A percentile compares a stretch with the other conserved stretches of the same genome.
Conservation (phyloP, 345 rosid species). For the Eucalyptus camaldulensis region DNA sequence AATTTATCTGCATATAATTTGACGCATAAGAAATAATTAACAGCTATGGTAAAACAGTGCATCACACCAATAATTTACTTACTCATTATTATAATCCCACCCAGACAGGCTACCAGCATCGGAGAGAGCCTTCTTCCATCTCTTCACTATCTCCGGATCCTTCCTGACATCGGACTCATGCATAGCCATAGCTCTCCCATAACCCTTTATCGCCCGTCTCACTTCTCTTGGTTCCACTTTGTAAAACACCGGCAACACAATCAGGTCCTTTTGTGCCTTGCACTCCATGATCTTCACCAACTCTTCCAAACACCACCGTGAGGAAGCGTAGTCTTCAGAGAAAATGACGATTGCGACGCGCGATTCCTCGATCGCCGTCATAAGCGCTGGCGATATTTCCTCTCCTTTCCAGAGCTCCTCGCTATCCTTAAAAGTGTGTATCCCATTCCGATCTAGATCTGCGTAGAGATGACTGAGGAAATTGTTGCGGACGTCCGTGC, state of each 20-base stretch:
- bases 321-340: no score
- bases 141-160: accelerated
- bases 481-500: not conserved
- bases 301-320: no score
- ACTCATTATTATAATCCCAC: accelerated
- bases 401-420: not conserved
- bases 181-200: no score
- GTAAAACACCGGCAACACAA: not conserved
- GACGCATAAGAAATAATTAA: no score
- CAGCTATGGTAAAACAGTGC: no score
- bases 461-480: not conserved
- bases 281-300: no score
- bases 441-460: accelerated
- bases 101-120: no score
- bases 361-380: no score
- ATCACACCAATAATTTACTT: no score
- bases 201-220: accelerated
- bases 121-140: no score
- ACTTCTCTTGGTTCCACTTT: not conserved
- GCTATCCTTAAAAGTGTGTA: accelerated
- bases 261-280: not conserved
- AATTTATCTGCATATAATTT: no score
- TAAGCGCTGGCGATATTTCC: no score
- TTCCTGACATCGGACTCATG: not conserved
- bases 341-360: accelerated